These are phyloP conservation scores for Iberis amara DNA, from an alignment of 441 rosid genomes.

Conservation along the genomic window DNA sequence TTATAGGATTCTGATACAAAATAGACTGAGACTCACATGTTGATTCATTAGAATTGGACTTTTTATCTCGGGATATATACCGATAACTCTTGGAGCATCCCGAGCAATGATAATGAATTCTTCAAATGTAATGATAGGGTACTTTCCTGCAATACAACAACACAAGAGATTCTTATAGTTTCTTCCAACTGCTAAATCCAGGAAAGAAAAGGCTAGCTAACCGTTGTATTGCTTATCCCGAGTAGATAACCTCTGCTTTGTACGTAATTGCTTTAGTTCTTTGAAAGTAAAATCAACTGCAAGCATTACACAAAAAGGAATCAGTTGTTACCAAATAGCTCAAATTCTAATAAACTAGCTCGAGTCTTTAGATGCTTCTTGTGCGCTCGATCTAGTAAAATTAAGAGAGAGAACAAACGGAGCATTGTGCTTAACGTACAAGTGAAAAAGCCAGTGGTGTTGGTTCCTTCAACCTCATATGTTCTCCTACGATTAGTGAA, in stretches of 20 bases:
- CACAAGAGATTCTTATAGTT: not conserved
- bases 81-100: no score
- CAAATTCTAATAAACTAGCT: not conserved
- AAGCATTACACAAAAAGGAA: conserved; percentile 20
- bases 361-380: conserved; percentile 9
- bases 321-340: not conserved
- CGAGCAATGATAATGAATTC: no score
- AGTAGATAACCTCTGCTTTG: conserved; percentile 60
- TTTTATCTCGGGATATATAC: no score
- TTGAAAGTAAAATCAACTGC: conserved; percentile 83
- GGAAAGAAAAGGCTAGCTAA: conserved; percentile 21
- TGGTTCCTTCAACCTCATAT: conserved; percentile 69
- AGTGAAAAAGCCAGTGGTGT: conserved; percentile 64
- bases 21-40: no score
- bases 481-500: conserved; percentile 77
- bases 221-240: conserved; percentile 88
- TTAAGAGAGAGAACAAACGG: not conserved
- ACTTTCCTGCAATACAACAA: conserved; percentile 53
- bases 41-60: no score
- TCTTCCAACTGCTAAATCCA: conserved; percentile 5
- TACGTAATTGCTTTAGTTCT: conserved; percentile 66
- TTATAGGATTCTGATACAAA: no score
- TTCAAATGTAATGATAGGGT: not conserved
- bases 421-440: conserved; percentile 36
- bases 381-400: not conserved